Conservation (phyloP, 257 asterid species). For the Dorcoceras hygrometricum region DNA sequence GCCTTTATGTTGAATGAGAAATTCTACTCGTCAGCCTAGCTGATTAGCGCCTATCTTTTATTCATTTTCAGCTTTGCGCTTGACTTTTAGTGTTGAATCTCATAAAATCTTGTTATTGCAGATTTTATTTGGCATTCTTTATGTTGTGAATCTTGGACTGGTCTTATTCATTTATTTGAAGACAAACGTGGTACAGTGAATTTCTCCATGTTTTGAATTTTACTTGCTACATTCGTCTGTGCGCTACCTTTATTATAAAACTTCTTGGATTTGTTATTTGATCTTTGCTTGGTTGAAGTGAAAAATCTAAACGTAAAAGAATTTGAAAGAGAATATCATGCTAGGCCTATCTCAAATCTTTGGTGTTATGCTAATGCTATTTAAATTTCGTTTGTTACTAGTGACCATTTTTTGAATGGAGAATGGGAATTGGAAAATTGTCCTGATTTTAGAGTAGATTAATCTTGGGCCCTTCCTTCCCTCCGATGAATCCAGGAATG, state of each 20-base stretch:
- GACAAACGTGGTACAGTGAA: constrained; percentile 71
- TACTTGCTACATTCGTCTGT: neutral
- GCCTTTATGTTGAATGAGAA: too few species aligned
- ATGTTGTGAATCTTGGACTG: constrained; percentile 73
- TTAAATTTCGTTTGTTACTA: neutral
- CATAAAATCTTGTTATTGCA: constrained; percentile 40
- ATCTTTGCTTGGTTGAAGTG: constrained; percentile 14
- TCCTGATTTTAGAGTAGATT: neutral
- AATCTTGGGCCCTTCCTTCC: neutral
- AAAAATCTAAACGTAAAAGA: neutral
- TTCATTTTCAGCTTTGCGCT: too few species aligned
- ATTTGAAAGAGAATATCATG: neutral
- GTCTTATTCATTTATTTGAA: constrained; percentile 71
- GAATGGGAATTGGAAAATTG: neutral
- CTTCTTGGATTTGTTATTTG: neutral
- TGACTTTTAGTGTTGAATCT: neutral
- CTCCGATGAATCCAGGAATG: neutral
- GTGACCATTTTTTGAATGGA: neutral
- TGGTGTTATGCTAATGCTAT: neutral
- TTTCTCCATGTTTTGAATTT: constrained; percentile 10
- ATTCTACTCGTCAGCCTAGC: neutral
- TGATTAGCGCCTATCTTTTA: neutral
- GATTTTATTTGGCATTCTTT: constrained; percentile 80
- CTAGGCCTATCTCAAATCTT: neutral
- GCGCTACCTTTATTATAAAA: constrained; percentile 9